Conservation (phyloP, 2,329 filamentous ascomycete species). For the Emydomyces testavorans region DNA sequence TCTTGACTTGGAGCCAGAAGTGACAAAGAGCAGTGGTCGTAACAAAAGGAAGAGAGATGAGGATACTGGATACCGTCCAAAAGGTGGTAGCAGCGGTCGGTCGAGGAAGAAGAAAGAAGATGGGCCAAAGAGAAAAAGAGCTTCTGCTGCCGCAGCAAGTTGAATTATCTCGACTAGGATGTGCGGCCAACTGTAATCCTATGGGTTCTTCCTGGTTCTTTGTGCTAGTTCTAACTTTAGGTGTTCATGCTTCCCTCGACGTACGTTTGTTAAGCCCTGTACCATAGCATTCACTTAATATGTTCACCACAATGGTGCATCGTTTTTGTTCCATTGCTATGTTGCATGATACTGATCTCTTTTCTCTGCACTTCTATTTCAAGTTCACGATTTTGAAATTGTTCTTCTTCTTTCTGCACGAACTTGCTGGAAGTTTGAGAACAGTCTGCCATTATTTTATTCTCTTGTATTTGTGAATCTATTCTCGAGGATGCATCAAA, state of each 20-base stretch:
- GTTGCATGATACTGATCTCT: not conserved
- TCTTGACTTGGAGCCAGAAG: slow-evolving; percentile 22
- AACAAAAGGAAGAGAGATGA: slow-evolving; percentile 40
- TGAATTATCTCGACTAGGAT: not conserved
- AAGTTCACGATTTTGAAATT: not conserved
- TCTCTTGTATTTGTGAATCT: not conserved
- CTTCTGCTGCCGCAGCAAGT: slow-evolving; percentile 19
- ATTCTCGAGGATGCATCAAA: not conserved
- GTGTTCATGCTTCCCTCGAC: not conserved
- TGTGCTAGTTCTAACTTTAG: not conserved
- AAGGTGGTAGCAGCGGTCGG: slow-evolving; percentile 34
- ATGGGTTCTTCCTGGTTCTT: not conserved
- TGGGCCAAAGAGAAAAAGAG: slow-evolving; percentile 26
- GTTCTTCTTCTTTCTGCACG: not conserved
- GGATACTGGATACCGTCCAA: slow-evolving; percentile 38
- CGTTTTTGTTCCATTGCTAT: not conserved
- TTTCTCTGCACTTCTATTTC: not conserved
- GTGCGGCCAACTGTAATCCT: not conserved
- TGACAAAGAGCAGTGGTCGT: slow-evolving; percentile 19
- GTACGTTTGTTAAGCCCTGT: not conserved
- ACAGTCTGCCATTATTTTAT: not conserved
- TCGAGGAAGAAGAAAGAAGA: slow-evolving; percentile 31
- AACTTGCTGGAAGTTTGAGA: not conserved
- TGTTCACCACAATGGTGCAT: not conserved
- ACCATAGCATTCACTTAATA: not conserved